These are phyloP conservation scores for Colletotrichum shisoi DNA, from an alignment of 2,329 filamentous ascomycete genomes.

Conservation along the genomic window DNA sequence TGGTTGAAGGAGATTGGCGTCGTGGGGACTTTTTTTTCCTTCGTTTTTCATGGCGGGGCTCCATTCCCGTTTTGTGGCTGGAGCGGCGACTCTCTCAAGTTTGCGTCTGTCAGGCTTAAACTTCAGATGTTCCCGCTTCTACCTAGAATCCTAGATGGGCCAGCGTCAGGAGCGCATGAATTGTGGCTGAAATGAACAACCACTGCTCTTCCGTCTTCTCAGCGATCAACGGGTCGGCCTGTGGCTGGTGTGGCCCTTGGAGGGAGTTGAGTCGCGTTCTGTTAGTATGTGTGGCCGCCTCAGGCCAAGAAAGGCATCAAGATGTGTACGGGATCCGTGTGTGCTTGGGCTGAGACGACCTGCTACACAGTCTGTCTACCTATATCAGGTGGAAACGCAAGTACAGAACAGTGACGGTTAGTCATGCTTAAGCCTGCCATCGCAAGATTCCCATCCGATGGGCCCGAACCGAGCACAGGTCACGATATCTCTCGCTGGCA, in stretches of 20 bases:
- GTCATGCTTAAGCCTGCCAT: conserved; percentile 24
- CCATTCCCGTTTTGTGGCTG: conserved; percentile 35
- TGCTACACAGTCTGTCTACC: no score
- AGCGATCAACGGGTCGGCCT: neutral
- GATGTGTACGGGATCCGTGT: neutral
- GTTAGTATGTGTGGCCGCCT: neutral
- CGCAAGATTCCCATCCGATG: conserved; percentile 38
- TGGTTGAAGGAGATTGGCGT: conserved; percentile 33
- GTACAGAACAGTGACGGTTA: neutral
- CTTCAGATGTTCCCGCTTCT: conserved; percentile 6
- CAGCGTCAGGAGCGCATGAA: conserved; percentile 25
- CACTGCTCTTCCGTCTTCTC: neutral
- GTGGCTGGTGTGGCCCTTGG: conserved; percentile 1
- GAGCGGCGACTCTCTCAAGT: conserved; percentile 9
- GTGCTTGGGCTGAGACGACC: neutral
- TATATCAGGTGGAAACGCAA: neutral
- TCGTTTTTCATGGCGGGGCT: conserved; percentile 31
- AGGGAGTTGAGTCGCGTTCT: neutral
- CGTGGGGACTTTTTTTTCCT: conserved; percentile 2
- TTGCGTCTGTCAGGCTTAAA: conserved; percentile 6
- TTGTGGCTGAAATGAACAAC: conserved; percentile 11
- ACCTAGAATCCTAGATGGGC: no score
- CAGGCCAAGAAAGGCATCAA: neutral
- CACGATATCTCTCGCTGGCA: conserved; percentile 26
- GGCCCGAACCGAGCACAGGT: conserved; percentile 21